These are phyloP conservation scores for Xanthoceras sorbifolium DNA, from an alignment of 345 rosid genomes.

Conservation along the genomic window DNA sequence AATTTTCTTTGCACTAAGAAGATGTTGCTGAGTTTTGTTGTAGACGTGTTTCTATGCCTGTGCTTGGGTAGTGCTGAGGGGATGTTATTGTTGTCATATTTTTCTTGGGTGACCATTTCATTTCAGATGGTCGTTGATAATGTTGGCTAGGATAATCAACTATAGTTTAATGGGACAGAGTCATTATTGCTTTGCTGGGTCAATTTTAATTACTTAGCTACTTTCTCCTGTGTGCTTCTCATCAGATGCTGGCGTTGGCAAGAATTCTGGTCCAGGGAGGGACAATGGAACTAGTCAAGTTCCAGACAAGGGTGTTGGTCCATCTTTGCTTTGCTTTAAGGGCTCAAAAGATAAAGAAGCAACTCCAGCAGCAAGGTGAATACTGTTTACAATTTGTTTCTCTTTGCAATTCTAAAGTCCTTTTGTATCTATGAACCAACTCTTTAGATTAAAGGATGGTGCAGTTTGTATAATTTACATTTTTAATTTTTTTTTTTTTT, in stretches of 20 bases:
- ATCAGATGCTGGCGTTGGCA: conserved; percentile 69
- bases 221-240: conserved; percentile 31
- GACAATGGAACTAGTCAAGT: conserved; percentile 56
- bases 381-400: conserved; percentile 6
- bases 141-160: neutral
- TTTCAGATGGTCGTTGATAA: neutral
- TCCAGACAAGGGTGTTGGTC: conserved; percentile 50
- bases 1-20: neutral
- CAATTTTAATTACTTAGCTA: conserved; percentile 16
- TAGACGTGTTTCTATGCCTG: neutral
- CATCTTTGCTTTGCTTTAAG: conserved; percentile 42
- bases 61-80: conserved; percentile 2
- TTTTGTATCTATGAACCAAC: neutral
- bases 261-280: conserved; percentile 47
- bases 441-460: conserved; percentile 1
- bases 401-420: conserved; percentile 2
- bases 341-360: conserved; percentile 52
- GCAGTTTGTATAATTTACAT: conserved; percentile 14
- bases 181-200: conserved; percentile 21
- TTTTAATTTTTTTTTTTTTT: conserved; percentile 25
- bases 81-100: neutral
- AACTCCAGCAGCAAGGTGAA: conserved; percentile 50
- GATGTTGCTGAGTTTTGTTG: conserved; percentile 2
- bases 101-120: neutral
- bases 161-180: conserved; percentile 2